Evolutionary conservation across 164 flowering plant species (phyloP).

Genomic region (Chloranthus sessilifolius): DNA sequence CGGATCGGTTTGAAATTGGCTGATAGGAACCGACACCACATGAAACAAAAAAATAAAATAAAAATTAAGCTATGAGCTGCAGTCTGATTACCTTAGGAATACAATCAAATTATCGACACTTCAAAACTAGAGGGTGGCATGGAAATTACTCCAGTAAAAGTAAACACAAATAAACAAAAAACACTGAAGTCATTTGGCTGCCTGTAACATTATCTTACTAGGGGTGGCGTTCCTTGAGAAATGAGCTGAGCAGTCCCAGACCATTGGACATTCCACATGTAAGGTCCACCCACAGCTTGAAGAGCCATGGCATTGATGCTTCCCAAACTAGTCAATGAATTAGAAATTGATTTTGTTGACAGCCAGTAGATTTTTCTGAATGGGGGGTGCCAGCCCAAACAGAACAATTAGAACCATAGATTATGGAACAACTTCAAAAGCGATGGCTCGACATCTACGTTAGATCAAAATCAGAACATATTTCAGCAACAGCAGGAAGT

Average conservation of each 20-base stretch:
- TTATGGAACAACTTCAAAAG: constrained; percentile 93
- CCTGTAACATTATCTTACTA: constrained; percentile 54
- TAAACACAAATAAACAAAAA: too few relatives aligned
- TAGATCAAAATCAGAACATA: constrained; percentile 96
- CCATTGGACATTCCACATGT: constrained; percentile 94
- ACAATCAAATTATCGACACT: too few relatives aligned
- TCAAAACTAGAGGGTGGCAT: too few relatives aligned
- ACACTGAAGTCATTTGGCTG: not conserved
- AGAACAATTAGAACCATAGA: constrained; percentile 98
- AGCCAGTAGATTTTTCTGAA: constrained; percentile 53
- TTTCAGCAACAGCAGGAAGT: constrained; percentile 98
- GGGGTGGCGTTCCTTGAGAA: constrained; percentile 98
- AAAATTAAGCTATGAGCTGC: too few relatives aligned
- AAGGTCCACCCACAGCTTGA: constrained; percentile 96
- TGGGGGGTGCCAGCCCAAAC: constrained; percentile 95
- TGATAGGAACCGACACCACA: too few relatives aligned
- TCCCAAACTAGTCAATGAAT: constrained; percentile 67
- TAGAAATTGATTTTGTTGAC: constrained; percentile 53
- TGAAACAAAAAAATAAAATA: too few relatives aligned
- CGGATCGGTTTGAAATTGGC: too few relatives aligned
- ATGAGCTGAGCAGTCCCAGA: constrained; percentile 80
- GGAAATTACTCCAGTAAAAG: too few relatives aligned
- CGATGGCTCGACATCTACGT: constrained; percentile 82
- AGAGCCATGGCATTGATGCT: constrained; percentile 66
- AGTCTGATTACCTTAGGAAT: too few relatives aligned